phyloP scores from a whole-genome alignment of 2,329 filamentous ascomycete species.

The Dichotomopilus funicola region DNA sequence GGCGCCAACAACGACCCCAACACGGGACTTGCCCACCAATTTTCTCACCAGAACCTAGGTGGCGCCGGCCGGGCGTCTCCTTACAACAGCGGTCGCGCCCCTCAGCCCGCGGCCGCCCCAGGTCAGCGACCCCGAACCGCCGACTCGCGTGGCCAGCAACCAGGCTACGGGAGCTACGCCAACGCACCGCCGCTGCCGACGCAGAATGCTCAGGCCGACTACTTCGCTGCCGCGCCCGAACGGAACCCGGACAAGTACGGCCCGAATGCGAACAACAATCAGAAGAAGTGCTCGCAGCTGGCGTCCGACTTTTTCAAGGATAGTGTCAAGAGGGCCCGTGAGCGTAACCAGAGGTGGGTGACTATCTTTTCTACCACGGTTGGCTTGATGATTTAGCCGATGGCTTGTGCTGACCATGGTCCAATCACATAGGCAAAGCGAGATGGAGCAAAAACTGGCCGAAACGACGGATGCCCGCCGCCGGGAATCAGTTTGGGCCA shows the following conservation, averaged over 20 bases:
- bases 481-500: slow-evolving; percentile 79
- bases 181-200: slow-evolving; percentile 63
- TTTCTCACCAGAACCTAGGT: slow-evolving; percentile 91
- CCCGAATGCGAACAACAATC: slow-evolving; percentile 58
- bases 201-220: slow-evolving; percentile 56
- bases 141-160: slow-evolving; percentile 58
- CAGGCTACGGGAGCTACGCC: slow-evolving; percentile 59
- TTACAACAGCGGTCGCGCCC: slow-evolving; percentile 57
- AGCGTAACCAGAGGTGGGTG: slow-evolving; percentile 83
- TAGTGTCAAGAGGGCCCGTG: slow-evolving; percentile 90
- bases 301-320: slow-evolving; percentile 97
- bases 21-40: slow-evolving; percentile 88
- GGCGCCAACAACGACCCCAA: slow-evolving; percentile 68
- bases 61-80: slow-evolving; percentile 64
- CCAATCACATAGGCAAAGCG: slow-evolving; percentile 62
- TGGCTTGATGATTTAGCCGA: not conserved
- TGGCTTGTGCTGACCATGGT: not conserved
- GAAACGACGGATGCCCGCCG: slow-evolving; percentile 68
- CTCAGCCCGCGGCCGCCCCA: slow-evolving; percentile 43
- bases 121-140: slow-evolving; percentile 77
- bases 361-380: not conserved
- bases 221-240: slow-evolving; percentile 74
- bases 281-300: slow-evolving; percentile 62
- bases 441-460: slow-evolving; percentile 78
- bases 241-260: slow-evolving; percentile 78